A percentile compares a stretch with the other conserved stretches of the same genome.
Evolutionary conservation across 2,329 filamentous ascomycete species (phyloP).

Genomic region (Monilinia fructicola): DNA sequence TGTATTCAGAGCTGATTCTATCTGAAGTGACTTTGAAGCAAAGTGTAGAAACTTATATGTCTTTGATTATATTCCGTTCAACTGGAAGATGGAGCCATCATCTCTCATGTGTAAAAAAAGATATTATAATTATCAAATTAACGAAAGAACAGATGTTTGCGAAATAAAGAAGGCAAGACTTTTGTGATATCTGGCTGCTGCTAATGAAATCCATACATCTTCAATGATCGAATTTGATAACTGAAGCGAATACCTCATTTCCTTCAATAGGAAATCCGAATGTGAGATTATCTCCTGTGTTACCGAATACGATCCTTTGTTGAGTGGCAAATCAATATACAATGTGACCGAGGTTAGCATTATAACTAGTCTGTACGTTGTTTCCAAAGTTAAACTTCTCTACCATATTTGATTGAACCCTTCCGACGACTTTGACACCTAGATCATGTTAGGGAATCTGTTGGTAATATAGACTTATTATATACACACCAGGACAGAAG

Average conservation of each 20-base stretch:
- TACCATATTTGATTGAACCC: constrained; percentile 10
- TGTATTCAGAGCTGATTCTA: no score
- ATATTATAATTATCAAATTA: no score
- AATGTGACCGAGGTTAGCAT: not conserved
- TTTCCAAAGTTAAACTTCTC: constrained; percentile 1
- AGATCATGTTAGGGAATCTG: not conserved
- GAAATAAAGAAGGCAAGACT: not conserved
- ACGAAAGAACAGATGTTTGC: not conserved
- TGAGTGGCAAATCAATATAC: not conserved
- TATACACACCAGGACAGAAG: constrained; percentile 19
- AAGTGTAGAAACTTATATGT: no score
- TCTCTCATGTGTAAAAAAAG: not conserved
- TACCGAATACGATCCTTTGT: constrained; percentile 25
- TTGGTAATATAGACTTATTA: not conserved
- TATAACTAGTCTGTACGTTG: not conserved
- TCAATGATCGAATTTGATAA: constrained; percentile 23
- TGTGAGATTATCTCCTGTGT: constrained; percentile 24
- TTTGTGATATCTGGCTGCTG: not conserved
- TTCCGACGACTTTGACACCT: constrained; percentile 22
- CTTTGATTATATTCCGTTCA: no score
- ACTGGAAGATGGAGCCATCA: no score
- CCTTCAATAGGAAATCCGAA: constrained; percentile 21
- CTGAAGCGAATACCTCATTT: constrained; percentile 13
- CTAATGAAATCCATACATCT: not conserved
- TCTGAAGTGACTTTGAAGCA: no score